Conservation (phyloP, 2,329 filamentous ascomycete species). For the Basipetospora chlamydospora region DNA sequence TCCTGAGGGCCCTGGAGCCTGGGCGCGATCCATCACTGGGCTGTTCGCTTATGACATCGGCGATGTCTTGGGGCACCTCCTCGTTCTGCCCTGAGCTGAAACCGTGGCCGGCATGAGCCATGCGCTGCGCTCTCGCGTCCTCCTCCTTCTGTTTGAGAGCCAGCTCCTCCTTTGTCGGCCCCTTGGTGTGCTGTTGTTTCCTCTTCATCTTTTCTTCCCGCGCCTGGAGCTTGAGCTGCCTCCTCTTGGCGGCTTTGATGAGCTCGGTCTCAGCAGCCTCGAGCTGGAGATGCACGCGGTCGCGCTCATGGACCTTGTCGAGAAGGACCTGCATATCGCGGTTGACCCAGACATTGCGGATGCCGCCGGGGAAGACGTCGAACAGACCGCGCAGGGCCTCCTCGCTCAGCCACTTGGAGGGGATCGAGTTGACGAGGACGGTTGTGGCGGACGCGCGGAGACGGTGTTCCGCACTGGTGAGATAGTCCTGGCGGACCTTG, state of each 20-base stretch:
- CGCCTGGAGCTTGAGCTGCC: slow-evolving; percentile 53
- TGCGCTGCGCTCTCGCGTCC: slow-evolving; percentile 33
- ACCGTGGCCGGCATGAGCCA: slow-evolving; percentile 35
- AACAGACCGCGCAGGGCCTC: slow-evolving; percentile 73
- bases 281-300: slow-evolving; percentile 54
- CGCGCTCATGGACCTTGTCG: slow-evolving; percentile 67
- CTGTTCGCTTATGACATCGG: slow-evolving; percentile 27
- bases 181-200: slow-evolving; percentile 32
- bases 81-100: slow-evolving; percentile 37
- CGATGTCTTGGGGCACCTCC: slow-evolving; percentile 36
- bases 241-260: slow-evolving; percentile 65
- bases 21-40: slow-evolving; percentile 4
- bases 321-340: slow-evolving; percentile 71
- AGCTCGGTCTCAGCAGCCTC: slow-evolving; percentile 76
- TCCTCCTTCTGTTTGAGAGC: slow-evolving; percentile 29
- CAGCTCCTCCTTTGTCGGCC: slow-evolving; percentile 35
- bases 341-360: slow-evolving; percentile 94
- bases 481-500: slow-evolving; percentile 82
- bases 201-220: slow-evolving; percentile 51
- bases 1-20: slow-evolving; percentile 15
- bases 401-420: slow-evolving; percentile 75
- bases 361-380: slow-evolving; percentile 89
- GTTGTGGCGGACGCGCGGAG: slow-evolving; percentile 89
- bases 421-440: slow-evolving; percentile 82
- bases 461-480: slow-evolving; percentile 89